Evolutionary conservation across 345 rosid species (phyloP), one percentile per base, ranked within the genome.

Genomic region (Lepidium sativum): DNA sequence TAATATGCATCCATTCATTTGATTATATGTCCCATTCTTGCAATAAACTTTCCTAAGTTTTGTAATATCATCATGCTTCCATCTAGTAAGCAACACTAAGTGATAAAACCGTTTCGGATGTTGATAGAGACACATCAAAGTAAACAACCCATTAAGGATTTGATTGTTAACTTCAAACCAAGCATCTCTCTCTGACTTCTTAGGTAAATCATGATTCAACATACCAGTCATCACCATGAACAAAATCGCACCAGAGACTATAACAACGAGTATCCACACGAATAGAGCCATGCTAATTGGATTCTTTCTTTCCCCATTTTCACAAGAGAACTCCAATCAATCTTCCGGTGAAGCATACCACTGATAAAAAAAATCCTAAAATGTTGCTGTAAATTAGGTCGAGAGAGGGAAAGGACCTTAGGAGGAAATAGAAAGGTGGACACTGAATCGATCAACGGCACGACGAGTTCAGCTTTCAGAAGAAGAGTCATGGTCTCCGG

Each of bases 81-180:
- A 92, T 79, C 98, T 84, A 75, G 73, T 79, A 27, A 94, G 84
- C 55, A 94, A 92, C 40, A 81, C 83, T 1, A 94, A 82, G 73
- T 94, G 90, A 76, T 94, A 80, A 67, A 90, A 74, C 42, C 96
- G 80, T 75, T 94, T 86, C 5, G 99, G 99, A 34, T 94, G 99
- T 25, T 90, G 87, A 66, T 94, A 94, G 38, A 94, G 69, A 75
- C 97, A 94, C 92, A 94, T 90, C 20, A 94, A 86, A 63, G 99
- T 90, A 69, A 90, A 94, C 63, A 90, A 71, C 0, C 96, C 97
- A 32, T 90, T 90, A 44, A 92, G 91, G 68, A 92, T 89, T 63
- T 92, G 98, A 59, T 92, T 89, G 78, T 92, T 92, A 23, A 89
- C 95, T 74, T 92, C 97, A 69, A 87, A 89, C 98, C 98, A 92